Evolutionary conservation across 257 asterid genomes (phyloP), one percentile per base, ranked within the genome.

Genomic region (Solanum clarkiae): DNA sequence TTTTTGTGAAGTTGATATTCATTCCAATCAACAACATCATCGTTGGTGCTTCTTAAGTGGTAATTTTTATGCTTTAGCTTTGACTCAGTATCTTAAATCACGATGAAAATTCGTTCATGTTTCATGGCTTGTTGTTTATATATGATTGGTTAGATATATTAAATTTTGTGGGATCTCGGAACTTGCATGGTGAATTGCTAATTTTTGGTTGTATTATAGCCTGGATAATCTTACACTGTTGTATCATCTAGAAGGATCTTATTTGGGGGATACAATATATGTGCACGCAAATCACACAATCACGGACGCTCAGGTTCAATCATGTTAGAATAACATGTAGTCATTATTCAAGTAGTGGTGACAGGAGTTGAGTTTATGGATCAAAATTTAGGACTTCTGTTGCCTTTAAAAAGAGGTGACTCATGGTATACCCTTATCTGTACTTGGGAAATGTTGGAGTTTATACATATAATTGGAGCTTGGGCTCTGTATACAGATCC

Each of bases 11-110:
- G 89, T 88, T 88, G 85, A 84, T 88, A 45, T 88, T 88, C 86
- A 88, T 86, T 85, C 91, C 91, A 13, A 88, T 88, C 86, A 88
- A 88, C 75, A 88, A 88, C 82, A 88, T 88, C 69, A 86, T 88
- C 69, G 89, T 88, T 17, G 89, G 89, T 74, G 83, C 91, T 62
- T 70, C 49, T 49, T 88, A 70, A 88, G 20, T 32, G 86, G 86
- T 84, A 84, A 83, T 9, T 68, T 10, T 72, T 65, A 20, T 47
- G 80, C 6, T 72, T 45, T 45, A 53, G 20, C 12, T 72, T 7
- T 4, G 60, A 24, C 14, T 47, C 29, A 40, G 53, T 70, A 70
- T 70, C 5, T 4, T 17, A 9, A 40, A 40, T 40, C 29, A 32
- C 5, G 51, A n/a, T 40, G 54, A 42, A 36, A 70, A 44, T 10